phyloP scores from a whole-genome alignment of 2,329 filamentous ascomycete genomes.

The Colletotrichum ledebouriae region DNA sequence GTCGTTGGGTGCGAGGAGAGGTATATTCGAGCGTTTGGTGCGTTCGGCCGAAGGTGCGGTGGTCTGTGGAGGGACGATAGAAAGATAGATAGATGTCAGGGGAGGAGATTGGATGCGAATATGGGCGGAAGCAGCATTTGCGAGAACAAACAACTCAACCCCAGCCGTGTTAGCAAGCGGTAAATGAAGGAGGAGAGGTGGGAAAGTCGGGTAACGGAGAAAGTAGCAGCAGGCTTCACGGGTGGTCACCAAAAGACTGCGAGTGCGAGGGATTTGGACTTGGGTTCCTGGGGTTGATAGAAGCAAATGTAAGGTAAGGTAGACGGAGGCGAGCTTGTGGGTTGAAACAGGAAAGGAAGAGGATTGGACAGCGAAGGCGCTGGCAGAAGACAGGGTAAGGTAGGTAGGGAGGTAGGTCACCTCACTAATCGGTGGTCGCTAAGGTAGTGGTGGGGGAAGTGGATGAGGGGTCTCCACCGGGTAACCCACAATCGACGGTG shows the following conservation, averaged over 20 bases:
- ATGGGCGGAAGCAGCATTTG: constrained; percentile 40
- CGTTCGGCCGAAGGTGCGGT: constrained; percentile 38
- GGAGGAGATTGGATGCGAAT: constrained; percentile 31
- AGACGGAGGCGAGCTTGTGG: constrained; percentile 39
- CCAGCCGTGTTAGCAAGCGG: constrained; percentile 34
- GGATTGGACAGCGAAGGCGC: constrained; percentile 31
- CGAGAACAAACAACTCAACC: constrained; percentile 22
- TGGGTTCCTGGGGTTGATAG: constrained; percentile 48
- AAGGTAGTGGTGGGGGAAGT: constrained; percentile 21
- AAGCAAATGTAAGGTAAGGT: constrained; percentile 38
- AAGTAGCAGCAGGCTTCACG: constrained; percentile 37
- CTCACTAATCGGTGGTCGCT: constrained; percentile 7
- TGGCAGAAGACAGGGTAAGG: too few relatives aligned
- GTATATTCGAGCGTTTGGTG: constrained; percentile 21
- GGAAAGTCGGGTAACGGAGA: constrained; percentile 1
- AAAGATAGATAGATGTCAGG: constrained; percentile 31
- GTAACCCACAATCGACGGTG: constrained; percentile 34
- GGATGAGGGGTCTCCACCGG: constrained; percentile 29
- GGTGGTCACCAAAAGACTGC: constrained; percentile 13
- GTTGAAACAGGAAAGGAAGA: constrained; percentile 25
- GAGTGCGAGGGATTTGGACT: constrained; percentile 32
- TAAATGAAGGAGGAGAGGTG: constrained; percentile 18
- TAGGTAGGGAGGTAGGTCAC: constrained; percentile 13
- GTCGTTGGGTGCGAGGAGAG: constrained; percentile 20
- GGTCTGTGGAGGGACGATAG: constrained; percentile 36